Percentiles rank a stretch among this genome's conserved stretches.
These are phyloP conservation scores for Phellopilus nigrolimitatus DNA, from an alignment of 1,284 basidiomycete genomes.

Conservation along the genomic window DNA sequence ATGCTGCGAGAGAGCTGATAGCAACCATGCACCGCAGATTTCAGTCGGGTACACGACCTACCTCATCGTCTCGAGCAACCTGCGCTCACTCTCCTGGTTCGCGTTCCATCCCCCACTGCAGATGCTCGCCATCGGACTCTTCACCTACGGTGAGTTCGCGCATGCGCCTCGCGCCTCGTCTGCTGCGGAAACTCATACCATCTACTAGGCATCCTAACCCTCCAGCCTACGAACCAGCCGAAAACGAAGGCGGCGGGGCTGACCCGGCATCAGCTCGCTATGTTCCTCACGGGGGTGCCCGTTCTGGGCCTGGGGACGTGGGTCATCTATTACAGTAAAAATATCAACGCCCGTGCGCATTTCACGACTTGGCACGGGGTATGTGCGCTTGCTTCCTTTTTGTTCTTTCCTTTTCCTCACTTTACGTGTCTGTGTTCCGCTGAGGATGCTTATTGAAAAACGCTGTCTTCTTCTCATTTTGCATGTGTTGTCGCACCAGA, in stretches of 20 bases:
- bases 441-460: no score
- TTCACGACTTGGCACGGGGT: slow-evolving; percentile 69
- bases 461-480: slow-evolving; percentile 15
- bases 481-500: slow-evolving; percentile 30
- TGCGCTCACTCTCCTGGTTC: slow-evolving; percentile 51
- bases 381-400: slow-evolving; percentile 30
- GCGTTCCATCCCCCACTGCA: slow-evolving; percentile 61
- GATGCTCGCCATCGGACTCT: slow-evolving; percentile 45
- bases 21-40: slow-evolving; percentile 1
- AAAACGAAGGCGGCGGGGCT: slow-evolving; percentile 62
- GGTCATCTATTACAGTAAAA: slow-evolving; percentile 55
- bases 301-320: slow-evolving; percentile 49
- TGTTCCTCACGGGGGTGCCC: slow-evolving; percentile 48
- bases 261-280: slow-evolving; percentile 55
- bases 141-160: slow-evolving; percentile 59
- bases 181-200: neutral
- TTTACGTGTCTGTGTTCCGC: neutral
- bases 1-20: neutral
- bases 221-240: slow-evolving; percentile 67
- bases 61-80: slow-evolving; percentile 43
- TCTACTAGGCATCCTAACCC: slow-evolving; percentile 59
- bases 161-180: no score
- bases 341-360: slow-evolving; percentile 40
- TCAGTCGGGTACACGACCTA: slow-evolving; percentile 14
- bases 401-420: neutral